phyloP scores from a whole-genome alignment of 768 basidiomycete genomes.

The Lactarius pseudohatsudake region DNA sequence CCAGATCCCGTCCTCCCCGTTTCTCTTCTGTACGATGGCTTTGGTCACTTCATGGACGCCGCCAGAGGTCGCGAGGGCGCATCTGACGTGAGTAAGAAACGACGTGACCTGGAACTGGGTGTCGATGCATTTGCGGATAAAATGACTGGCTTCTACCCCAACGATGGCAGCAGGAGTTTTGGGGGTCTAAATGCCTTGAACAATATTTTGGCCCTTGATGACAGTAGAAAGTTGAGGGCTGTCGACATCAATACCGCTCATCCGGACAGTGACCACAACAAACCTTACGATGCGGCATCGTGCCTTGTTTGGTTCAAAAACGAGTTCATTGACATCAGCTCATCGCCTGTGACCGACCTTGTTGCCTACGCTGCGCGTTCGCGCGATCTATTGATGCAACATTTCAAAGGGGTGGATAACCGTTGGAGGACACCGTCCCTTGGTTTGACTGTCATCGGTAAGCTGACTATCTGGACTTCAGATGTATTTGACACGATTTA shows the following conservation, averaged over 20 bases:
- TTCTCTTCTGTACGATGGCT: not conserved
- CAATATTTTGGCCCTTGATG: not conserved
- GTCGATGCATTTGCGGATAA: not conserved
- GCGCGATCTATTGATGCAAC: not conserved
- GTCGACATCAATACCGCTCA: not conserved
- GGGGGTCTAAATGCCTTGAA: not conserved
- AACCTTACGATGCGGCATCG: not conserved
- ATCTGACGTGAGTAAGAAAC: not conserved
- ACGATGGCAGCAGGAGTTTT: not conserved
- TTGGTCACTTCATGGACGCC: not conserved
- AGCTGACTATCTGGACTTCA: not conserved
- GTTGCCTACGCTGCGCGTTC: not conserved
- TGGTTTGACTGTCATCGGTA: not conserved
- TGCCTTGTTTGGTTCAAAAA: not conserved
- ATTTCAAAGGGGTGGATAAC: not conserved
- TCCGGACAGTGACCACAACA: not conserved
- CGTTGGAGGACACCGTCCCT: not conserved
- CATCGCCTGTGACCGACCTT: not conserved
- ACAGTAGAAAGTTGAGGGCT: not conserved
- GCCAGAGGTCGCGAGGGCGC: not conserved
- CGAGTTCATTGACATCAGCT: not conserved
- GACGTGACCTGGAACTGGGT: not conserved
- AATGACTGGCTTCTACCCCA: not conserved
- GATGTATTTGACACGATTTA: not conserved
- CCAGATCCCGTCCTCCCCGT: not conserved